Base-by-base conservation (phyloP, 306 rosid species). In the Inga leiocalycina region DNA sequence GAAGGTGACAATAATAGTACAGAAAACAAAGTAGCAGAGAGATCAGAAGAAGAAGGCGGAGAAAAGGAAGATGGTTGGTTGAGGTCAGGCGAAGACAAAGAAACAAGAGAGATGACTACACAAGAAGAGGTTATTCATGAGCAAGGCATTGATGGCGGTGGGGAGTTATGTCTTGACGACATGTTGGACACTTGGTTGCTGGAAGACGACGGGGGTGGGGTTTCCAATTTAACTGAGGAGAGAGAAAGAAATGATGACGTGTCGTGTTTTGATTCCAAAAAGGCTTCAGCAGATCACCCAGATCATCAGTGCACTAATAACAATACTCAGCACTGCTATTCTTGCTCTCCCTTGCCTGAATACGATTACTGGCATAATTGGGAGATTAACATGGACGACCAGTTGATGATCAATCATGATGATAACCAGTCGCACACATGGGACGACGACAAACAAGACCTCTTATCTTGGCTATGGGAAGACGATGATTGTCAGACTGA, bases 381-480 rank as follows among this genome's bases (percentile, higher is more conserved):
- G 97, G 94, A 87, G 59, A 62, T 27, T 62, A 80, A 81, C 51
- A 17, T 1, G 30, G 37, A 10, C 34, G 76, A 37, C 20, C 76
- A n/a, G 41, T 66, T 16, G 45, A 76, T 19, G 43, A 80, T 6
- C 8, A 39, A 39, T 39, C 43, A 39, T 39, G 43, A 52, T 30
- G 14, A 80, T 30, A 27, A 54, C 46, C 74, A 62, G 75, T 35
- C 45, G 0, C 78, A 59, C 8, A 35, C 27, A 13, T 41, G 70
- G 76, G 81, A 61, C 5, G 82, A 85, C 6, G 84, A 86, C 9
- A 83, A 61, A 16, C 91, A 87, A 15, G 74, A 72, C 19, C 27
- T 83, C 71, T 62, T 88, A 6, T 74, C 87, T 5, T 87, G 85
- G 91, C 71, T 91, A 14, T 88, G 88, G 91, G 84, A 85, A 13